These are phyloP conservation scores for Podaxis sp. DNA, from an alignment of 768 basidiomycete species.

Conservation along the genomic window DNA sequence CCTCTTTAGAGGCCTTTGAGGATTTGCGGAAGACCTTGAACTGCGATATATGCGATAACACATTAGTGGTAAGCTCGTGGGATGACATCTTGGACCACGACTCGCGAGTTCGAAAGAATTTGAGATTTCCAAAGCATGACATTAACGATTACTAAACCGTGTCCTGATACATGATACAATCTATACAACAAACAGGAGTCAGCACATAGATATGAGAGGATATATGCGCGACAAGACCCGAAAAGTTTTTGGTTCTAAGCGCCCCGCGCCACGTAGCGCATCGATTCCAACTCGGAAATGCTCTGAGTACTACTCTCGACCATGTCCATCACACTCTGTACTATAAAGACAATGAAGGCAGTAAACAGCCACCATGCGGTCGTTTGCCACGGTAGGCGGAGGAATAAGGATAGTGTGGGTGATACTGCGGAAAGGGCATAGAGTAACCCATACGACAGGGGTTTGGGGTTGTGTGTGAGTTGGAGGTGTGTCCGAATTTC, in stretches of 20 bases:
- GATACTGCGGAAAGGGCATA: conserved; percentile 42
- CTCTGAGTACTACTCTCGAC: conserved; percentile 45
- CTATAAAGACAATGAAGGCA: conserved; percentile 39
- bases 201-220: neutral
- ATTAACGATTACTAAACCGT: conserved; percentile 1
- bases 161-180: neutral
- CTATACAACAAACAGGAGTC: neutral
- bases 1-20: neutral
- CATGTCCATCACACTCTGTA: conserved; percentile 45
- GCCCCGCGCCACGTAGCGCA: conserved; percentile 56
- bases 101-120: neutral
- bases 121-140: neutral
- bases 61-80: neutral
- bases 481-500: conserved; percentile 35
- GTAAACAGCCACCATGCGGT: conserved; percentile 55
- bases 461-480: conserved; percentile 23
- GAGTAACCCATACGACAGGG: conserved; percentile 33
- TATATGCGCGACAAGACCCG: neutral
- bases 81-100: neutral
- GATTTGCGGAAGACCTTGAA: conserved; percentile 1
- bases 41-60: neutral
- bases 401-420: conserved; percentile 48
- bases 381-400: conserved; percentile 51
- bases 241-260: conserved; percentile 33
- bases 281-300: conserved; percentile 48